Conservation (phyloP, 345 rosid genomes). For the Boechera divaricarpa region DNA sequence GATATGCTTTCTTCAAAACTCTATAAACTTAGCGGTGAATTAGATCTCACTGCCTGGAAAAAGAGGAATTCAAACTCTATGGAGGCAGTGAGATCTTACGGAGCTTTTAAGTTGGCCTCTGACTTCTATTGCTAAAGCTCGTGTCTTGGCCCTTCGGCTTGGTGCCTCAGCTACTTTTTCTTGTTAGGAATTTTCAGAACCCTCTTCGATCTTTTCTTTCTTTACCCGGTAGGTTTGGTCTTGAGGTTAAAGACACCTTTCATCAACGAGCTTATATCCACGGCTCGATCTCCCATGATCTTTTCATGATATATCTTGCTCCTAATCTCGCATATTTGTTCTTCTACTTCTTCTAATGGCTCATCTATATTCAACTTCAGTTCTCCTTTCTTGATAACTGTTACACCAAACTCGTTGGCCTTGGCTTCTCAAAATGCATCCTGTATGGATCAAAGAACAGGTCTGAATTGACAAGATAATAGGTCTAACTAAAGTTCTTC, state of each 20-base stretch:
- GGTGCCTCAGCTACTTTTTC: conserved; percentile 26
- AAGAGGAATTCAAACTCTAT: too few relatives aligned
- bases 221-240: conserved; percentile 32
- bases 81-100: too few relatives aligned
- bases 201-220: conserved; percentile 48
- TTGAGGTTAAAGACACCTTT: conserved; percentile 63
- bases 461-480: too few relatives aligned
- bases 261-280: conserved; percentile 80
- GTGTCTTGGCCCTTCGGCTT: background rate
- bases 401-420: conserved; percentile 79
- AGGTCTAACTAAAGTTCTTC: background rate
- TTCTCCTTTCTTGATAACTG: conserved; percentile 80
- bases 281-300: conserved; percentile 76
- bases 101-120: too few relatives aligned
- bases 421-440: conserved; percentile 89
- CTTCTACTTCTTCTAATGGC: conserved; percentile 82
- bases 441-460: conserved; percentile 38
- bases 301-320: conserved; percentile 85
- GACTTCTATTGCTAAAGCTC: too few relatives aligned
- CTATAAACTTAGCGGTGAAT: too few relatives aligned
- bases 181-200: conserved; percentile 44
- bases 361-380: conserved; percentile 78
- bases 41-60: too few relatives aligned
- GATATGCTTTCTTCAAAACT: too few relatives aligned
- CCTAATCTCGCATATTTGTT: conserved; percentile 73